Base-by-base conservation (phyloP, 2,329 filamentous ascomycete genomes). In the Sporothrix mexicana region DNA sequence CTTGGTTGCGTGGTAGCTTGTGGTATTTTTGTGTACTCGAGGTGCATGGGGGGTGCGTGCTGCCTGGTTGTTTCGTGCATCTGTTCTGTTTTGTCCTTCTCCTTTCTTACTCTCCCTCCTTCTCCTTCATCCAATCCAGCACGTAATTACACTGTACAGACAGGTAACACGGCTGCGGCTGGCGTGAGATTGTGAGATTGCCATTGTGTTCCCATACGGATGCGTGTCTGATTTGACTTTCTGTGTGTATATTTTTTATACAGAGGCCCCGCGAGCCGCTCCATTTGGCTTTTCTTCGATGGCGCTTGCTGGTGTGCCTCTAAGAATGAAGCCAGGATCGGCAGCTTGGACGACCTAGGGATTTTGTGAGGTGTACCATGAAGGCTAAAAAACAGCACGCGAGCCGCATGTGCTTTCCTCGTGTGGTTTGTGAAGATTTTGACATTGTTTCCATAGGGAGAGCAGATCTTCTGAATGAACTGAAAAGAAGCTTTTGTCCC, bases 101-200 rank as follows among this genome's bases (percentile, higher is more conserved):
- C n/a, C 9, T 47, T 47, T 6, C 7, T 25, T 64, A 9, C 17
- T 23, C 3, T 7, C 3, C 17, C n/a, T 64, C n/a, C 45, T 10
- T 45, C n/a, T 20, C 13, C 41, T 15, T 13, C 61, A 36, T 36
- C 2, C 30, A 36, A 36, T 36, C 7, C 30, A 36, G 7, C 30
- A 36, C 25, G n/a, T 17, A n/a, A n/a, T n/a, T n/a, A 9, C 12
- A 2, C 36, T 64, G 41, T n/a, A 43, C 4, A 20, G 12, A 12
- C 41, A 25, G 13, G 69, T 70, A 13, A 51, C 55, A 70, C 69
- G 51, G 12, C 69, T 70, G 69, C 69, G 55, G 53, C 55, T 61
- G 55, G 55, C 49, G 30, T 62, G 23, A 70, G 55, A 68, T 8
- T 53, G 47, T 41, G 25, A 36, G 43, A 68, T 53, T 68, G 66